phyloP scores from a whole-genome alignment of 1,284 basidiomycete species.

The Rhodotorula sp. region DNA sequence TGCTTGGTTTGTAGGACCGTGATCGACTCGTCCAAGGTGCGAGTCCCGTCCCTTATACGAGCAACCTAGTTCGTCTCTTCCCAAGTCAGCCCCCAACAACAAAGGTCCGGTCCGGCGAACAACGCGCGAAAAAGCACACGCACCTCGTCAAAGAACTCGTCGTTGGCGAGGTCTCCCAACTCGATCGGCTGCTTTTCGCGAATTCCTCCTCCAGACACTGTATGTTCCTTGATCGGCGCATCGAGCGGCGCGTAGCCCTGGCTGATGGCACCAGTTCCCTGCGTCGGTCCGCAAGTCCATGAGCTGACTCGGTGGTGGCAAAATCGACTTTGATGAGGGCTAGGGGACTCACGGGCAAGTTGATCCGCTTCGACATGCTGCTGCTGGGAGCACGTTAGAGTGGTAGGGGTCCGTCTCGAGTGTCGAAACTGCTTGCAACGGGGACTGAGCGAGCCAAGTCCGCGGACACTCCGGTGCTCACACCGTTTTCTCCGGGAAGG shows the following conservation, averaged over 20 bases:
- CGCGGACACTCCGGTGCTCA: background rate
- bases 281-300: background rate
- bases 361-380: background rate
- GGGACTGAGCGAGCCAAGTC: background rate
- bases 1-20: constrained; percentile 8
- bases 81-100: background rate
- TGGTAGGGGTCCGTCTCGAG: background rate
- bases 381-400: background rate
- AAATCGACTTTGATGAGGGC: background rate
- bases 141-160: constrained; percentile 16
- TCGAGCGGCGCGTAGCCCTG: constrained; percentile 12
- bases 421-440: background rate
- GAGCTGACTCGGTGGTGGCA: too few relatives aligned
- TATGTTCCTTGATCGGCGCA: constrained; percentile 13
- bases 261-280: constrained; percentile 1
- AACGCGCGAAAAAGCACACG: background rate
- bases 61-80: constrained; percentile 10
- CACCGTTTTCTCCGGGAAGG: background rate
- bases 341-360: background rate
- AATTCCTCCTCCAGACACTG: constrained; percentile 18
- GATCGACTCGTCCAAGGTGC: background rate
- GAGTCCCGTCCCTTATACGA: constrained; percentile 13
- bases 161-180: constrained; percentile 15
- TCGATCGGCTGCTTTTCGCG: constrained; percentile 10
- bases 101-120: background rate